These are phyloP conservation scores for Yarrowia sp. DNA, from an alignment of 805 yeast genomes.

Conservation along the genomic window DNA sequence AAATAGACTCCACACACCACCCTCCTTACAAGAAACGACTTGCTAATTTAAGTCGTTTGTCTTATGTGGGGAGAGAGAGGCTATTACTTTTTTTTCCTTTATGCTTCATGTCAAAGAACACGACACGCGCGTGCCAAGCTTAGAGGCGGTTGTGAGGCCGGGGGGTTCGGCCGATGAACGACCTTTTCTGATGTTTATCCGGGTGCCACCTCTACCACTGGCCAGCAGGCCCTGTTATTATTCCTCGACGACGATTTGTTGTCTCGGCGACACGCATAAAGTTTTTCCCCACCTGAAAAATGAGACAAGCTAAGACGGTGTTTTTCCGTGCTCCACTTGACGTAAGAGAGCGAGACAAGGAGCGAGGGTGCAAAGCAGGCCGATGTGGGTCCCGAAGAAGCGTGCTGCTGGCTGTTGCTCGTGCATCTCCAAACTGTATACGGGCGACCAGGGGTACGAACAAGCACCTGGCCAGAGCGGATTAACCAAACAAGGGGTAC, in stretches of 20 bases:
- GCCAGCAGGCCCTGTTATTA: not conserved
- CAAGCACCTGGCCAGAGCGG: not conserved
- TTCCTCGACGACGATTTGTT: not conserved
- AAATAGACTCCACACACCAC: not conserved
- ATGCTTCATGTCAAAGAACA: not conserved
- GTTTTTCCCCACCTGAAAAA: slow-evolving; percentile 1
- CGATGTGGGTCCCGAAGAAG: slow-evolving; percentile 6
- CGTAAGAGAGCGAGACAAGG: not conserved
- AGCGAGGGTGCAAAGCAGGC: not conserved
- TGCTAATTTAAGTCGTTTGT: not conserved
- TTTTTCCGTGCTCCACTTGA: slow-evolving; percentile 14
- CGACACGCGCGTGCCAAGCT: not conserved
- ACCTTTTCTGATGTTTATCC: not conserved
- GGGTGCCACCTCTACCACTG: not conserved
- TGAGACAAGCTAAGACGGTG: slow-evolving; percentile 1
- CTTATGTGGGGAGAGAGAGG: not conserved
- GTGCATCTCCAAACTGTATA: not conserved
- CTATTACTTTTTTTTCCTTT: not conserved
- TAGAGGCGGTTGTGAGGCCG: not conserved
- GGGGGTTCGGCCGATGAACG: not conserved
- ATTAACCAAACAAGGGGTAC: slow-evolving; percentile 18
- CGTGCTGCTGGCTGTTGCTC: not conserved
- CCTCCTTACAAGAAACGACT: not conserved
- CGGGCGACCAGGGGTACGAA: not conserved
- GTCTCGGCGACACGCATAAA: not conserved